Base-by-base conservation (phyloP, 169 alveolate species). In the Plasmodium adleri region DNA sequence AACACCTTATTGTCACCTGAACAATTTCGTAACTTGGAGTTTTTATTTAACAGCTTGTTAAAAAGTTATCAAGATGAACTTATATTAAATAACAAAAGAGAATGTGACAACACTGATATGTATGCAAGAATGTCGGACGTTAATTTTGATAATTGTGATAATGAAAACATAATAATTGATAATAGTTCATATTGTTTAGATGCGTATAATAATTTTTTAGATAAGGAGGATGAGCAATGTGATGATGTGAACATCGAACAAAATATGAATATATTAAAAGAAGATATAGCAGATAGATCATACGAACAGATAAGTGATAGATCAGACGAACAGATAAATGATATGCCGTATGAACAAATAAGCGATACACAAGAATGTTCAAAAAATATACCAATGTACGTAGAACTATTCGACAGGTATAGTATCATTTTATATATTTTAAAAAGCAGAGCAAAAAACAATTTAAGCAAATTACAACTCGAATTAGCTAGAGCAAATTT, bases 401-500 rank as follows among this genome's bases (percentile, higher is more conserved):
- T 96, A 3, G 93, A 90, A 74, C 94, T 96, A 5, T 88, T 95
- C 52, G 98, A 96, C 74, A 88, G 98, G 74, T 93, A 93, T 64
- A 95, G 96, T 5, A 94, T 95, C 56, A 96, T 96, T 64, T 86
- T 96, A n/a, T 59, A 94, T 71, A 96, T 96, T 3, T 94, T 96
- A 78, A 96, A 97, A 12, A 88, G 93, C 60, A 85, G 98, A 88
- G 97, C 98, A 4, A 90, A 91, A 72, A 78, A 93, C 24, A 88
- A 92, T 58, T 73, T 87, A 24, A 93, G 97, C 49, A 88, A 93
- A 74, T 70, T 93, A 2, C 92, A 96, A 63, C 91, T 96, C 24
- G 98, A 96, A 74, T 54, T 95, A 5, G 96, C 97, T 20, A 94
- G 95, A 91, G 88, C 96, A 24, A 93, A 94, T 43, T 96, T 93